Evolutionary conservation across 495 filamentous ascomycete genomes (phyloP), one percentile per base, ranked within the genome.

Genomic region (Clohesyomyces aquaticus): DNA sequence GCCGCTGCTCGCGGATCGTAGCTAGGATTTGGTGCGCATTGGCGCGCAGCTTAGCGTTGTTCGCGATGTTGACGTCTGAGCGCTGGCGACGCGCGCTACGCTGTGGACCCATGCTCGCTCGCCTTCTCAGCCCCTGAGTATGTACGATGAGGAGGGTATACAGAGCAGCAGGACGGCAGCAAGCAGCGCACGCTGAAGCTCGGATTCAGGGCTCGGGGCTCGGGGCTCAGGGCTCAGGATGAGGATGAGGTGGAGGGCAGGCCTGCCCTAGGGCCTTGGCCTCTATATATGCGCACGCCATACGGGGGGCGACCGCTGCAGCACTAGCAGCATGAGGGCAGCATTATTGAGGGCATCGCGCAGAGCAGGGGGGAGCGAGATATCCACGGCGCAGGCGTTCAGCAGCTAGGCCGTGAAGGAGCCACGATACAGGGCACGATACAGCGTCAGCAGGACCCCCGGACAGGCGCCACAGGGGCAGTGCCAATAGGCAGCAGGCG

Each of bases 31-130:
- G 10, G 18, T 49, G 46, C 18, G 46, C 46, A 23, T 49, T 49
- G 46, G 46, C 46, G 46, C 21, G 46, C 25, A 49, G 46, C 23
- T 49, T 22, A 22, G 46, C 46, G 23, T 49, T 49, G 46, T 49
- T 49, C 46, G 23, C 46, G 21, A 49, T 49, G 22, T 49, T 23
- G 46, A 18, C 18, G 21, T 49, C 21, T 22, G 23, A 4, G 42
- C 42, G 42, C 42, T 14, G 4, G 16, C 42, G 42, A 19, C 42
- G 42, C 42, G n/a, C n/a, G n/a, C n/a, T n/a, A n/a, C 32, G 32
- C 32, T 38, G 32, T 14, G 32, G 32, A 38, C 32, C 32, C 32
- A 38, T 38, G 32, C 32, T 38, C n/a, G n/a, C n/a, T n/a, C 32
- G 32, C 32, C 32, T 38, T 38, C 32, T 38, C 32, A 6, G n/a